These are phyloP conservation scores for Citrus glauca DNA, from an alignment of 345 rosid genomes.

Conservation along the genomic window DNA sequence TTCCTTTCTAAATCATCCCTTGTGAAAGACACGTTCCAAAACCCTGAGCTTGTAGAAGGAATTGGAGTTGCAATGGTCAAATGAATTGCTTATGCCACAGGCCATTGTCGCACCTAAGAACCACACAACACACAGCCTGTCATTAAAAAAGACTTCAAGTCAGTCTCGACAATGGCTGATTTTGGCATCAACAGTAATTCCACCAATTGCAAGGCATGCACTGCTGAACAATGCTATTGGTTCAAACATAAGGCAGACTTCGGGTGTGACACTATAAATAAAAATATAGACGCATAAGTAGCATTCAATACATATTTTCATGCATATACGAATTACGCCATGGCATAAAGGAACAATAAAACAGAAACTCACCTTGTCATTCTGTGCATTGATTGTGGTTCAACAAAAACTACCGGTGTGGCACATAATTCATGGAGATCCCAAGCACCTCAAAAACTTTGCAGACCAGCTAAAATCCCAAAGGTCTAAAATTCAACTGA, in stretches of 20 bases:
- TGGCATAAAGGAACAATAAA: neutral
- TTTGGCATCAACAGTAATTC: neutral
- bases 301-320: neutral
- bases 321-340: neutral
- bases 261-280: too few relatives aligned
- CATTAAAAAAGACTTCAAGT: neutral
- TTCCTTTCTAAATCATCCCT: neutral
- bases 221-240: neutral
- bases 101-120: constrained; percentile 25
- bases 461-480: constrained; percentile 21
- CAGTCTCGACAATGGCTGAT: neutral
- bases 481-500: constrained; percentile 16
- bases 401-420: constrained; percentile 17
- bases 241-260: too few relatives aligned
- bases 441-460: constrained; percentile 32
- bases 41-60: constrained; percentile 1
- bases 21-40: neutral
- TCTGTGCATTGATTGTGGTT: constrained; percentile 18
- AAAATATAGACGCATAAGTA: too few relatives aligned
- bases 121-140: constrained; percentile 14
- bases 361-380: constrained; percentile 20
- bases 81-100: constrained; percentile 4
- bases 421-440: constrained; percentile 30
- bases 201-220: neutral
- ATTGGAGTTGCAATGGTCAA: constrained; percentile 13